Conservation (phyloP, 2,329 filamentous ascomycete genomes). For the Botryotinia convoluta region DNA sequence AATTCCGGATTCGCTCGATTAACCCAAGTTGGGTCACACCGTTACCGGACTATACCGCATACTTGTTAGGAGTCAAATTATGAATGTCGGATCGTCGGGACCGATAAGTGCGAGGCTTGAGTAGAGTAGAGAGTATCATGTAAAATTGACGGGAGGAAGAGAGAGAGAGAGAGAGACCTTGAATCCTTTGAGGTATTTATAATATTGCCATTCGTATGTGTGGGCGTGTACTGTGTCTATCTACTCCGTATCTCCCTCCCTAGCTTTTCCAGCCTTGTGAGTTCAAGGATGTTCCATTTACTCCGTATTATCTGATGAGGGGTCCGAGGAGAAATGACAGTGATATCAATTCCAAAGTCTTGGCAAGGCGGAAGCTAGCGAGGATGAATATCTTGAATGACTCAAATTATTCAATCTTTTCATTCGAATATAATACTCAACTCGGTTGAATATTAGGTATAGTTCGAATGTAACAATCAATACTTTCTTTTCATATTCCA, state of each 20-base stretch:
- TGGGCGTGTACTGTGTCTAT: not conserved
- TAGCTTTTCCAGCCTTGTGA: not conserved
- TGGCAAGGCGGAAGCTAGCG: slow-evolving; percentile 6
- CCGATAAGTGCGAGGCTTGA: not conserved
- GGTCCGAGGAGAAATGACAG: slow-evolving; percentile 5
- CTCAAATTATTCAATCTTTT: not conserved
- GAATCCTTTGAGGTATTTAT: not conserved
- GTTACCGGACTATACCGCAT: not conserved
- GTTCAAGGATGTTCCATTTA: not conserved
- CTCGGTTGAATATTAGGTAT: too few relatives aligned
- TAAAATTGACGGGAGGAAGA: not conserved
- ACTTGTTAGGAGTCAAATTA: not conserved
- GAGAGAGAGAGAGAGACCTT: not conserved
- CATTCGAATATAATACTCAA: too few relatives aligned
- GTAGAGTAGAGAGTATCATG: not conserved
- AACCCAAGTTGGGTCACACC: not conserved
- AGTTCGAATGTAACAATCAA: too few relatives aligned
- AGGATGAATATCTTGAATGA: not conserved
- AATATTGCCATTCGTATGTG: not conserved
- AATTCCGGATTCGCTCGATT: not conserved
- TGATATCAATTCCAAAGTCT: not conserved
- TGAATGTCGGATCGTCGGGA: not conserved
- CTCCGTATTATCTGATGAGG: not conserved
- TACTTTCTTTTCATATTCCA: too few relatives aligned
- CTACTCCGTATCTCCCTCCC: not conserved